Conservation (phyloP, 192 early-diverging fungal species). For the Coemansia sp. region DNA sequence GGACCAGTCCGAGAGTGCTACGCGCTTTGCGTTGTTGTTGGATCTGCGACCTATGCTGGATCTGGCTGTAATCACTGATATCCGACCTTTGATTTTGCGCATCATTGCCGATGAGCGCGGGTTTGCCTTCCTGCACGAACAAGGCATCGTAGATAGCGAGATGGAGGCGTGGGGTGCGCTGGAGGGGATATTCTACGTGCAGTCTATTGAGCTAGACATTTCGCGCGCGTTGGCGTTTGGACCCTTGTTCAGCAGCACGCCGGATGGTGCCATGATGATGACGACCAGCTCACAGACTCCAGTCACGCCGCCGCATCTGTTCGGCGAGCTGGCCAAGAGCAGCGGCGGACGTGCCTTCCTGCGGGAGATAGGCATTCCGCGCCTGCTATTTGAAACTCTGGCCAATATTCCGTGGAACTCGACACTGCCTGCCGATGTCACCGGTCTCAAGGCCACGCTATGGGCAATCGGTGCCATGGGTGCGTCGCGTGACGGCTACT, state of each 20-base stretch:
- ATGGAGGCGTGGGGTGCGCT: constrained; percentile 50
- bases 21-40: constrained; percentile 22
- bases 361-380: constrained; percentile 21
- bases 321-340: constrained; percentile 38
- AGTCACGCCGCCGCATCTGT: constrained; percentile 45
- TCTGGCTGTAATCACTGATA: constrained; percentile 40
- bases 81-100: constrained; percentile 39
- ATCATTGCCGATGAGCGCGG: constrained; percentile 34
- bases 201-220: constrained; percentile 45
- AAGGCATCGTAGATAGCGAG: constrained; percentile 43
- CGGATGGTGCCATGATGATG: constrained; percentile 45
- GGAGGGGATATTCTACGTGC: constrained; percentile 46
- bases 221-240: constrained; percentile 42
- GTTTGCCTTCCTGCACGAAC: constrained; percentile 27
- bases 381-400: constrained; percentile 49
- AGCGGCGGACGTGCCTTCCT: constrained; percentile 28
- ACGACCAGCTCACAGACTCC: constrained; percentile 44
- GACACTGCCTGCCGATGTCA: constrained; percentile 21
- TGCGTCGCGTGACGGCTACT: constrained; percentile 34
- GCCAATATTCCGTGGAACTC: constrained; percentile 46
- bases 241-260: constrained; percentile 46
- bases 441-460: constrained; percentile 46
- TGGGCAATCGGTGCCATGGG: constrained; percentile 52
- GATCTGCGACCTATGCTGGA: constrained; percentile 45
- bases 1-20: constrained; percentile 11